Percentiles rank a stretch among this genome's conserved stretches.
phyloP scores from a whole-genome alignment of 768 basidiomycete species.

The Tulasnella sp. region DNA sequence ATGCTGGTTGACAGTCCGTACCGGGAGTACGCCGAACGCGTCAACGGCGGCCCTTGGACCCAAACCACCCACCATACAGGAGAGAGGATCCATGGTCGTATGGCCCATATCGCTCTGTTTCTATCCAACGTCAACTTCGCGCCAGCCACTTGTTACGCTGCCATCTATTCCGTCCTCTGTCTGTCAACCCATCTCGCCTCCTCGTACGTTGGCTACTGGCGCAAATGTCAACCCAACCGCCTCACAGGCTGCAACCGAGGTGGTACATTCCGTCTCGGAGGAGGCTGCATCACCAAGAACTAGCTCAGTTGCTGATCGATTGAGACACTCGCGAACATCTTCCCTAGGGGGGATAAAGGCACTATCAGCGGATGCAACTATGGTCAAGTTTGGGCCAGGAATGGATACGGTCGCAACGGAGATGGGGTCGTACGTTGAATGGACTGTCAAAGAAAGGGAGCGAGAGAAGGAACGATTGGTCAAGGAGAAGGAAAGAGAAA shows the following conservation, averaged over 20 bases:
- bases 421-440: constrained; percentile 50
- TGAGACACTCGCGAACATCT: constrained; percentile 48
- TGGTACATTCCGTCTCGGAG: neutral
- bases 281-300: constrained; percentile 31
- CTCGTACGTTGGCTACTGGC: constrained; percentile 25
- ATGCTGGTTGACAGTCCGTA: constrained; percentile 17
- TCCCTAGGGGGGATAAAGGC: constrained; percentile 31
- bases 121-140: constrained; percentile 31
- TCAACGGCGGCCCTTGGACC: constrained; percentile 28
- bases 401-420: constrained; percentile 8
- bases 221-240: constrained; percentile 31
- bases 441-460: constrained; percentile 65
- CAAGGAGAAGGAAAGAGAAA: constrained; percentile 37
- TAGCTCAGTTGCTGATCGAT: constrained; percentile 32
- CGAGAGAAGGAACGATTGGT: constrained; percentile 58
- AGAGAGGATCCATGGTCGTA: constrained; percentile 64
- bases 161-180: constrained; percentile 4
- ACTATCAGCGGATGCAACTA: neutral
- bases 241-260: constrained; percentile 17
- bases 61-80: constrained; percentile 46
- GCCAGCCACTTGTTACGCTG: constrained; percentile 11
- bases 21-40: constrained; percentile 29
- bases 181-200: constrained; percentile 18
- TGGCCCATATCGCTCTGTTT: constrained; percentile 60
- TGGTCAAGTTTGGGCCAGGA: neutral